Evolutionary conservation across 495 filamentous ascomycete species (phyloP).

Genomic region (Chaetomium fimeti): DNA sequence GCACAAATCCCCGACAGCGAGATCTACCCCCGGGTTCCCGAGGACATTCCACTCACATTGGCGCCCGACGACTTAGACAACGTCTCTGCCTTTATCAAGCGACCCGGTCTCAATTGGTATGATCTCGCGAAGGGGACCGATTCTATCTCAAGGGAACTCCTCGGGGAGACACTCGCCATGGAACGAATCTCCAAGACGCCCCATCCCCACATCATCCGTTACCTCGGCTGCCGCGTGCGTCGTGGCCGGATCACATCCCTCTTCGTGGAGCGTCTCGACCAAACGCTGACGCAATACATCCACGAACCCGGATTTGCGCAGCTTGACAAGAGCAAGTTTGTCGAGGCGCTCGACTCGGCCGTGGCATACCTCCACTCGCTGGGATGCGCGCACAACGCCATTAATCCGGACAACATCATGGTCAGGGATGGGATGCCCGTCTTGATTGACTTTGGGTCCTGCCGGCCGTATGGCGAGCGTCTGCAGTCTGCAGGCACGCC

Average conservation of each 20-base stretch:
- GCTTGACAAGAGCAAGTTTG: constrained; percentile 25
- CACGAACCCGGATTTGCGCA: not conserved
- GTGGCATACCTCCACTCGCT: constrained; percentile 37
- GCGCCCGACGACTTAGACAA: constrained; percentile 24
- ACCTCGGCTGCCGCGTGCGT: constrained; percentile 2
- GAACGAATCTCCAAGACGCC: not conserved
- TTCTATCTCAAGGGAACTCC: constrained; percentile 13
- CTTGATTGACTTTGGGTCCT: constrained; percentile 20
- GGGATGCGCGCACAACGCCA: constrained; percentile 43
- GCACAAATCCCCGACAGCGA: constrained; percentile 24
- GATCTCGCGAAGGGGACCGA: constrained; percentile 22
- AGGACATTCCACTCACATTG: constrained; percentile 15
- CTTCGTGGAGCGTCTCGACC: constrained; percentile 34
- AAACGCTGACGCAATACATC: constrained; percentile 25
- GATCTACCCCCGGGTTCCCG: constrained; percentile 23
- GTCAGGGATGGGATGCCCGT: constrained; percentile 29
- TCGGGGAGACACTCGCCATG: constrained; percentile 23
- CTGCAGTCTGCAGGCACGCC: no score
- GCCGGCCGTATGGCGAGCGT: not conserved
- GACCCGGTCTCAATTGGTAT: constrained; percentile 25
- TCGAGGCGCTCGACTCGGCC: constrained; percentile 32
- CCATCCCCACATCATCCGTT: not conserved
- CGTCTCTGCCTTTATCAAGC: constrained; percentile 21
- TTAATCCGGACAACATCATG: constrained; percentile 28
- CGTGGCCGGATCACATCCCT: constrained; percentile 4